Percentiles rank a stretch among this genome's conserved stretches.
phyloP scores from a whole-genome alignment of 257 asterid genomes.

The Echium plantagineum region DNA sequence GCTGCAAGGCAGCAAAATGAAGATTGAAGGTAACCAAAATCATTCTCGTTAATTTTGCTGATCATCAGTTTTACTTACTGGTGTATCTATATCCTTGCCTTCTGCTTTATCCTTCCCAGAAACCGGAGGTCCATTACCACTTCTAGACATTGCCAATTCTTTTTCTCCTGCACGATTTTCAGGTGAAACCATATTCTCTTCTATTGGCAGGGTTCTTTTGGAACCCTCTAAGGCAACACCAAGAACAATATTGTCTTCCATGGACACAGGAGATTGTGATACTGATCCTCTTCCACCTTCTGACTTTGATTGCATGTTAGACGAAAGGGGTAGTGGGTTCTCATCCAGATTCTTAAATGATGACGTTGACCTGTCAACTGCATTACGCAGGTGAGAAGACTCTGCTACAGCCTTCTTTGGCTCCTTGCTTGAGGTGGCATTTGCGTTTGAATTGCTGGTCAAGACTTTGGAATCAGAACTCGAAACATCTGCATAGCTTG shows the following conservation, averaged over 20 bases:
- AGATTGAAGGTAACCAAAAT: neutral
- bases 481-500: slow-evolving; percentile 27
- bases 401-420: slow-evolving; percentile 32
- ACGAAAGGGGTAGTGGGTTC: slow-evolving; percentile 21
- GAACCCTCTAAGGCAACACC: slow-evolving; percentile 97
- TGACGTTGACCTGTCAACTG: slow-evolving; percentile 16
- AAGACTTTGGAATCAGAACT: slow-evolving; percentile 18
- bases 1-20: neutral
- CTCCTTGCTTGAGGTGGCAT: slow-evolving; percentile 19
- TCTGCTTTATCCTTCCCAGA: slow-evolving; percentile 47
- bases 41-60: slow-evolving; percentile 34
- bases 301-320: slow-evolving; percentile 35
- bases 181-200: slow-evolving; percentile 35
- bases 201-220: slow-evolving; percentile 90
- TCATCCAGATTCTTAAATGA: slow-evolving; percentile 21
- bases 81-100: slow-evolving; percentile 14
- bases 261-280: slow-evolving; percentile 29
- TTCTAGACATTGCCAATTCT: slow-evolving; percentile 43
- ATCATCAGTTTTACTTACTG: slow-evolving; percentile 15
- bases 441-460: slow-evolving; percentile 14
- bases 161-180: slow-evolving; percentile 32
- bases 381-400: neutral
- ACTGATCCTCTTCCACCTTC: slow-evolving; percentile 27
- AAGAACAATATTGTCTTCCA: slow-evolving; percentile 88
- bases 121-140: slow-evolving; percentile 29